Base-by-base conservation (phyloP, 352 stramenopile species). In the Hyaloperonospora arabidopsidis region DNA sequence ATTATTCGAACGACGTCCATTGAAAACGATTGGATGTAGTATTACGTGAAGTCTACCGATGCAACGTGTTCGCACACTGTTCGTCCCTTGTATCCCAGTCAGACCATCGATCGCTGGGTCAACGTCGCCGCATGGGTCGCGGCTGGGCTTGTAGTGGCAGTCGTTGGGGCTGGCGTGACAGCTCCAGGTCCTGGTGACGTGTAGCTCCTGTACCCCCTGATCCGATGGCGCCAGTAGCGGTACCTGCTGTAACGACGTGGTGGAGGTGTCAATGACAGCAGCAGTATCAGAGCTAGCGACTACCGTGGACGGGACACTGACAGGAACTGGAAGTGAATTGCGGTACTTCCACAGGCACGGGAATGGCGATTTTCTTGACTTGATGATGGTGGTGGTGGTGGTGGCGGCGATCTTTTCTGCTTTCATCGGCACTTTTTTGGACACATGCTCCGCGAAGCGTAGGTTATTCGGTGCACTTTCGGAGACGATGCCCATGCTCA, bases 281-380 rank as follows among this genome's bases (percentile, higher is more conserved):
- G 45, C 63, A 36, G 23, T 70, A 49, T 60, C 60, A 40, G 58
- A 58, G 45, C 18, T 62, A 5, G 57, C 51, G 14, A 69, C 53
- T 38, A 70, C 58, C 8, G 63, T 44, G n/a, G 58, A 61, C 25
- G 59, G 58, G 41, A 60, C 49, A 2, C 29, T 55, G 35, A 70
- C 40, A 0, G 58, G 63, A 21, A 70, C 53, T 13, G 63, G 59
- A 25, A 67, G 64, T 49, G n/a, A 44, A 52, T 19, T 70, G 63
- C 14, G 58, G 63, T 36, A 70, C 53, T 28, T 67, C 36, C 5
- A 67, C 59, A 11, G 63, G 63, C 14, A 70, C 58, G 1, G 63
- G 63, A 29, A 70, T 57, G 19, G 57, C 62, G 49, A 67, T 60
- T 38, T 70, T 70, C 58, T 70, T 70, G 46, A 69, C 57, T 59